A percentile compares a stretch with the other conserved stretches of the same genome.
These are phyloP conservation scores for Terana coerulea DNA, from an alignment of 768 basidiomycete species.

Conservation along the genomic window DNA sequence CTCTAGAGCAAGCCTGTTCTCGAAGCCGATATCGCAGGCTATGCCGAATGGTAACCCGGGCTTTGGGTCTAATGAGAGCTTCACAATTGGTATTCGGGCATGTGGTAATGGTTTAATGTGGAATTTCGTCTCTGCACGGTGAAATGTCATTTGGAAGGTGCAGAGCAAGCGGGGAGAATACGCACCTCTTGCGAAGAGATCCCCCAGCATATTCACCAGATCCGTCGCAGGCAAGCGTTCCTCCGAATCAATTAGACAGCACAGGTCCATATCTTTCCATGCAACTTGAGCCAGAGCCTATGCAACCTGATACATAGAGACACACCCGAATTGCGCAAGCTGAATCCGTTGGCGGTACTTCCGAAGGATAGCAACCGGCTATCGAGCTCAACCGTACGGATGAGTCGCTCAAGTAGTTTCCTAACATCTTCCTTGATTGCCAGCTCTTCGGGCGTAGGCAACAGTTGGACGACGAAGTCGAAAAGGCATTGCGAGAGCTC, in stretches of 20 bases:
- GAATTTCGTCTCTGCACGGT: slow-evolving; percentile 80
- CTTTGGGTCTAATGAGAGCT: slow-evolving; percentile 87
- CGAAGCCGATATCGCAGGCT: slow-evolving; percentile 97
- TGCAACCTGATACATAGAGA: background rate
- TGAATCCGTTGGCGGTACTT: slow-evolving; percentile 96
- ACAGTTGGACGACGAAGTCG: slow-evolving; percentile 89
- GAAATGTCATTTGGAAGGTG: slow-evolving; percentile 10
- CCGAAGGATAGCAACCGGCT: slow-evolving; percentile 91
- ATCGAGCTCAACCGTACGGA: slow-evolving; percentile 90
- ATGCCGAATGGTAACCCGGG: slow-evolving; percentile 81
- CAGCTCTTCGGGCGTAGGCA: slow-evolving; percentile 88
- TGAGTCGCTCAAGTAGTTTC: slow-evolving; percentile 91
- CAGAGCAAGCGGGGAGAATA: slow-evolving; percentile 17
- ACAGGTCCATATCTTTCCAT: slow-evolving; percentile 99
- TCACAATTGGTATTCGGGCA: slow-evolving; percentile 98
- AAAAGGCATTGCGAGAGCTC: slow-evolving; percentile 90
- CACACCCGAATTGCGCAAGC: slow-evolving; percentile 88
- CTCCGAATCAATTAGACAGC: slow-evolving; percentile 90
- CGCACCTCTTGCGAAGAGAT: slow-evolving; percentile 89
- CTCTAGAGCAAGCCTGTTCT: slow-evolving; percentile 94
- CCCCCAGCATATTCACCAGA: slow-evolving; percentile 91
- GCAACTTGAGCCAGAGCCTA: background rate
- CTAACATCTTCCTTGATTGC: slow-evolving; percentile 95
- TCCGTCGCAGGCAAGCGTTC: slow-evolving; percentile 78
- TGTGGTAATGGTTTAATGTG: slow-evolving; percentile 94